These are phyloP conservation scores for Fusarium musae DNA, from an alignment of 2,329 filamentous ascomycete genomes.

Conservation along the genomic window DNA sequence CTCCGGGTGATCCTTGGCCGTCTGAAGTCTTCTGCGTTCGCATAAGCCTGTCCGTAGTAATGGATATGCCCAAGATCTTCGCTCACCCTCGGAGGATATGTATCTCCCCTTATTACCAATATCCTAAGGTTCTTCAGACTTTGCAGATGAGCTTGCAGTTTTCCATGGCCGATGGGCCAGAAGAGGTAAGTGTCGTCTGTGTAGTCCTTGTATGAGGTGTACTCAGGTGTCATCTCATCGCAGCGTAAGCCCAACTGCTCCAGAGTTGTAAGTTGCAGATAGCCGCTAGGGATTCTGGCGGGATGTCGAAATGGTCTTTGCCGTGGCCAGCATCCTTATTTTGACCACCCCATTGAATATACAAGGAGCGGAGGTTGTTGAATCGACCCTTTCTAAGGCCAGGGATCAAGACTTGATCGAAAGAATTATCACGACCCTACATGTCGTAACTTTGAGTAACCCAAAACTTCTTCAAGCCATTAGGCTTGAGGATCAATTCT, in stretches of 20 bases:
- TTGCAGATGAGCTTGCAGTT: background rate
- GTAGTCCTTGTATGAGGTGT: background rate
- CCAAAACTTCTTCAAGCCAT: too few species aligned
- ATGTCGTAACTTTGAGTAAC: too few species aligned
- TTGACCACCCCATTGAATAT: too few species aligned
- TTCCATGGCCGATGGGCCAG: background rate
- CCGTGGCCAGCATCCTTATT: too few species aligned
- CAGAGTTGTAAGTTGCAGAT: background rate
- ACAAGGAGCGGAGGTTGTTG: too few species aligned
- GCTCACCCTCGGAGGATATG: accelerated
- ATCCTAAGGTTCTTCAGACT: background rate
- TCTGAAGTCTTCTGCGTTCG: background rate
- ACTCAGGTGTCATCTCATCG: background rate
- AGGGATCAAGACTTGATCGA: too few species aligned
- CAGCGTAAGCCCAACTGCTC: background rate
- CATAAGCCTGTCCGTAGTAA: accelerated
- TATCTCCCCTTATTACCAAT: background rate
- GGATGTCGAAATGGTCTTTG: too few species aligned
- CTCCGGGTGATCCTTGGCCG: background rate
- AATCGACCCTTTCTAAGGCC: too few species aligned
- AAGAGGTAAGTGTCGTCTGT: background rate
- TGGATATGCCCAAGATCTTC: accelerated
- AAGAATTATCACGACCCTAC: too few species aligned
- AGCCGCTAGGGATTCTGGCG: background rate
- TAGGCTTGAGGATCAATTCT: too few species aligned